These are phyloP conservation scores for Candida incommunis DNA, from an alignment of 805 yeast species.

Conservation along the genomic window DNA sequence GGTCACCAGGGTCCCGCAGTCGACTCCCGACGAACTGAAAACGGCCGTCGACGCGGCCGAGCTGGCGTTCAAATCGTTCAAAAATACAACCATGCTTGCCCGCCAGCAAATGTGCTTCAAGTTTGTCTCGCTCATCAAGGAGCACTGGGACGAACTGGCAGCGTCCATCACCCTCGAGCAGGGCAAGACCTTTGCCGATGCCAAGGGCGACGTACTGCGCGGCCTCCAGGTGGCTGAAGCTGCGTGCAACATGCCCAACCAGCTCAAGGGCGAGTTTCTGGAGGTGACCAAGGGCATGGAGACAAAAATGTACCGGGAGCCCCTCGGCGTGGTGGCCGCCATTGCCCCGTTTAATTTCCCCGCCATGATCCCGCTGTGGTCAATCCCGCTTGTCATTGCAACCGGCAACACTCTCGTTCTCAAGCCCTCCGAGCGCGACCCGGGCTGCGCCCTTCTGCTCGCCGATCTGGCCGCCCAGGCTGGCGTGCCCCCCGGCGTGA, in stretches of 20 bases:
- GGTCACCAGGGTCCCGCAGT: constrained; percentile 58
- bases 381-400: constrained; percentile 44
- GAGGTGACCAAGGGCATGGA: constrained; percentile 67
- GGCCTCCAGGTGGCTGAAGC: constrained; percentile 73
- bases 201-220: constrained; percentile 59
- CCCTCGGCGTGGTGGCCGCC: constrained; percentile 63
- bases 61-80: constrained; percentile 47
- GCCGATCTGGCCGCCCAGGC: constrained; percentile 62
- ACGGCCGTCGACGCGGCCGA: constrained; percentile 53
- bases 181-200: constrained; percentile 66
- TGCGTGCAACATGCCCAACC: constrained; percentile 47
- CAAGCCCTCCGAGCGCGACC: constrained; percentile 62
- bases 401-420: constrained; percentile 64
- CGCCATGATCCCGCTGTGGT: constrained; percentile 69
- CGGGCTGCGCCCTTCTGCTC: constrained; percentile 65
- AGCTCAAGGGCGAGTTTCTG: constrained; percentile 45
- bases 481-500: constrained; percentile 62
- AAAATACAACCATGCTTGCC: constrained; percentile 31
- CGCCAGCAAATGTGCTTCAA: constrained; percentile 56
- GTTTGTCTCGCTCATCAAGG: constrained; percentile 47
- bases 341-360: constrained; percentile 77
- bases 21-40: constrained; percentile 49
- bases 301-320: constrained; percentile 56
- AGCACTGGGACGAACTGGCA: constrained; percentile 57
- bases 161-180: constrained; percentile 53